These are phyloP conservation scores for Hymenoscyphus infarciens DNA, from an alignment of 2,329 filamentous ascomycete species.

Conservation along the genomic window DNA sequence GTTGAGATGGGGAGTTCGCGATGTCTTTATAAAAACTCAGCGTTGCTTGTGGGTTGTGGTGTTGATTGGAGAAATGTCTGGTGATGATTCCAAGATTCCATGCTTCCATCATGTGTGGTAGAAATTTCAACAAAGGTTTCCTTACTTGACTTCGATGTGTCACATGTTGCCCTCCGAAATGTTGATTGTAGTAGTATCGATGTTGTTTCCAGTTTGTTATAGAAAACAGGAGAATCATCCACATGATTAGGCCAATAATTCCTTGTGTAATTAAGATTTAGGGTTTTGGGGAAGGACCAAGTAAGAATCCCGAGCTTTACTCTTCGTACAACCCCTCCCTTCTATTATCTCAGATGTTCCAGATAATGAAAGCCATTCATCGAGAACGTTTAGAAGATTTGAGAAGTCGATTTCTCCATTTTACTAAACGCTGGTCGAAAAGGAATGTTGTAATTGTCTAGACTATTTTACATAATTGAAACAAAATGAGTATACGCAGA, in stretches of 20 bases:
- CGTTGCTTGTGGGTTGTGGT: neutral
- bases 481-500: too few relatives aligned
- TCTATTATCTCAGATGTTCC: too few relatives aligned
- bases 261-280: too few relatives aligned
- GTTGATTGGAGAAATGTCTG: neutral
- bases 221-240: neutral
- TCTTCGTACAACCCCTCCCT: too few relatives aligned
- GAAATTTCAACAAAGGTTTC: neutral
- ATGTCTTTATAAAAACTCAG: neutral
- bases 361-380: too few relatives aligned
- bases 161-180: neutral
- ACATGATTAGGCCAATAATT: neutral
- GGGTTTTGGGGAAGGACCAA: too few relatives aligned
- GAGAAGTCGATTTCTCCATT: too few relatives aligned
- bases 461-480: too few relatives aligned
- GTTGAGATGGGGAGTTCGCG: neutral
- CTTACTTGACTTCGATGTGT: neutral
- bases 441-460: too few relatives aligned
- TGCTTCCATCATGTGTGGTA: neutral
- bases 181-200: neutral
- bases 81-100: neutral
- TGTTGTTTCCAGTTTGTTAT: neutral
- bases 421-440: too few relatives aligned
- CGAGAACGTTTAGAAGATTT: too few relatives aligned
- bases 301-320: too few relatives aligned